Evolutionary conservation across 345 rosid genomes (phyloP).

Genomic region (Hibiscus trionum): DNA sequence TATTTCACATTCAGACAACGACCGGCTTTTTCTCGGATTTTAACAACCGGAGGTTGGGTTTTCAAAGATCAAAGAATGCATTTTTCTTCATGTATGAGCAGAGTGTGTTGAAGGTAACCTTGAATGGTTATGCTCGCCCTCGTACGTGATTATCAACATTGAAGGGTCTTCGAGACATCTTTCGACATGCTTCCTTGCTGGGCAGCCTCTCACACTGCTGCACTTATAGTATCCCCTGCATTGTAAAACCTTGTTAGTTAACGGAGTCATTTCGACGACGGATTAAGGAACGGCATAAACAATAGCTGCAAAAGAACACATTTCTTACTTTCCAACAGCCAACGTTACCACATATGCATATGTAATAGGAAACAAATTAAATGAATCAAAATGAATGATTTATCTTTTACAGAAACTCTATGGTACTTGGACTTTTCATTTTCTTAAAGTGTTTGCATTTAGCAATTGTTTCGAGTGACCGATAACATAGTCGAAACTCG

Average conservation of each 20-base stretch:
- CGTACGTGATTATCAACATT: conserved; percentile 67
- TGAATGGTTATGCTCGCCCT: conserved; percentile 73
- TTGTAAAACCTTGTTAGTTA: not conserved
- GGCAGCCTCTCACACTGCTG: conserved; percentile 73
- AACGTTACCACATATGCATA: too few relatives aligned
- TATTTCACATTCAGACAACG: not conserved
- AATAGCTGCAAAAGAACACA: too few relatives aligned
- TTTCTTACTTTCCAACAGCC: too few relatives aligned
- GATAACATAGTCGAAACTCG: too few relatives aligned
- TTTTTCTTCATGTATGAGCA: conserved; percentile 38
- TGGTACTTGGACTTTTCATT: too few relatives aligned
- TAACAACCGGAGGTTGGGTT: conserved; percentile 1
- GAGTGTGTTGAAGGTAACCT: conserved; percentile 43
- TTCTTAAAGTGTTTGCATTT: too few relatives aligned
- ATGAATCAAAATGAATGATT: not conserved
- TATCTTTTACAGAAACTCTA: not conserved
- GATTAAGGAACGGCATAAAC: not conserved
- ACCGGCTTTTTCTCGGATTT: not conserved
- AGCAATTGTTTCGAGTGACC: not conserved
- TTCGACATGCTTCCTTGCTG: conserved; percentile 84
- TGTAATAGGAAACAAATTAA: too few relatives aligned
- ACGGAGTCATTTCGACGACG: not conserved
- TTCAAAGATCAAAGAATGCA: conserved; percentile 9
- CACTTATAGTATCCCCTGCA: conserved; percentile 83
- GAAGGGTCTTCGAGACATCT: conserved; percentile 68